Evolutionary conservation across 1,284 basidiomycete species (phyloP).

Genomic region (Sphaerobolus stellatus): DNA sequence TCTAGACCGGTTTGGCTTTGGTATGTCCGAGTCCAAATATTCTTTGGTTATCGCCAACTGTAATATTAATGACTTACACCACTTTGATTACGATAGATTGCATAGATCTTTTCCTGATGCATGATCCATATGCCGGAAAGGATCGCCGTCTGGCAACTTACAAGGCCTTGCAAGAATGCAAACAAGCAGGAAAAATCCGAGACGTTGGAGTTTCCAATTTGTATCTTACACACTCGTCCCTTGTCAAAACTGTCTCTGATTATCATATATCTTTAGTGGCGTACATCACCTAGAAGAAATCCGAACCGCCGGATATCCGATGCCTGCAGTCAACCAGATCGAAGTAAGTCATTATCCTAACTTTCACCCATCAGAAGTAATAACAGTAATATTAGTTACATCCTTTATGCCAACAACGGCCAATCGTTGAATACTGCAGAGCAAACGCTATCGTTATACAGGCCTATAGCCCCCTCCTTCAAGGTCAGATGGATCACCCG

Average conservation of each 20-base stretch:
- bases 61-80: too few relatives aligned
- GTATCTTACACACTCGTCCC: conserved; percentile 31
- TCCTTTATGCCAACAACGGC: conserved; percentile 54
- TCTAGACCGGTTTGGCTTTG: conserved; percentile 38
- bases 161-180: conserved; percentile 42
- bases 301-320: conserved; percentile 36
- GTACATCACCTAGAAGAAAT: conserved; percentile 52
- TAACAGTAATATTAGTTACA: conserved; percentile 37
- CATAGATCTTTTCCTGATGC: conserved; percentile 62
- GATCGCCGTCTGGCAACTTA: conserved; percentile 46
- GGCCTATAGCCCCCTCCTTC: conserved; percentile 54
- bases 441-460: conserved; percentile 46
- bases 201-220: conserved; percentile 66
- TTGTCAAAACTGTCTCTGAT: conserved; percentile 5
- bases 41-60: too few relatives aligned
- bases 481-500: conserved; percentile 45
- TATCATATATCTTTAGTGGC: conserved; percentile 28
- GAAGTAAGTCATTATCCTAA: conserved; percentile 28
- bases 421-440: conserved; percentile 50
- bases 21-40: conserved; percentile 29
- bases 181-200: conserved; percentile 51
- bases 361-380: neutral
- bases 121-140: conserved; percentile 48
- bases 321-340: conserved; percentile 55
- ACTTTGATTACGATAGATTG: conserved; percentile 45